A percentile compares a stretch with the other conserved stretches of the same genome.
These are phyloP conservation scores for Quercus alba DNA, from an alignment of 306 rosid species.

Conservation along the genomic window DNA sequence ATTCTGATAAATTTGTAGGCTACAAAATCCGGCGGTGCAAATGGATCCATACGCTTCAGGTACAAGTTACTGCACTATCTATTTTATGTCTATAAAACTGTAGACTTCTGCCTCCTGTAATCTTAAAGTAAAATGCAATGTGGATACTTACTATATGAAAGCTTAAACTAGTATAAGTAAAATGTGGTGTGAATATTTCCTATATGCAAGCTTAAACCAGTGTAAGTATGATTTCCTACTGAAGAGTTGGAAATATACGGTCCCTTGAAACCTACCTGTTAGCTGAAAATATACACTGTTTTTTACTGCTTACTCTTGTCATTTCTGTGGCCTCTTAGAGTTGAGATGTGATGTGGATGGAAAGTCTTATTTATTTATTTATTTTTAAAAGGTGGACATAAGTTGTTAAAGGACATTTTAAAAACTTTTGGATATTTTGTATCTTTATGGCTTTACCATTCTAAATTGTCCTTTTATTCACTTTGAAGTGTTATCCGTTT, in stretches of 20 bases:
- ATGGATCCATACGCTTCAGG: conserved; percentile 94
- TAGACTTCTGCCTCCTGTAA: background rate
- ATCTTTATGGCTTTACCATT: background rate
- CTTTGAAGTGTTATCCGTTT: conserved; percentile 2
- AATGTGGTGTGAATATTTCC: background rate
- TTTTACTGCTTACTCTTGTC: background rate
- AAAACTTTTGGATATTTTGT: background rate
- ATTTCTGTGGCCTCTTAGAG: background rate
- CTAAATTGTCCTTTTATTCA: background rate
- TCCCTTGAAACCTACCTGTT: background rate
- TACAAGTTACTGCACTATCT: conserved; percentile 28
- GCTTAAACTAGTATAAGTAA: background rate
- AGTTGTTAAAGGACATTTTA: conserved; percentile 2
- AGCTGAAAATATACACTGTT: background rate
- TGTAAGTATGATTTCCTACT: background rate
- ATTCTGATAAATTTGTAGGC: conserved; percentile 66
- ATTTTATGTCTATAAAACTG: background rate
- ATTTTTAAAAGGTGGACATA: background rate
- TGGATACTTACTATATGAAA: background rate
- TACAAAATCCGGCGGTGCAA: conserved; percentile 92
- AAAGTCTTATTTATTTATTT: background rate
- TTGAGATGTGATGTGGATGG: background rate
- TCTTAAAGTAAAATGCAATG: background rate
- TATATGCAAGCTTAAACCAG: background rate
- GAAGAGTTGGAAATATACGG: background rate